Base-by-base conservation (phyloP, 768 basidiomycete genomes). In the Xanthoconium stramineum region DNA sequence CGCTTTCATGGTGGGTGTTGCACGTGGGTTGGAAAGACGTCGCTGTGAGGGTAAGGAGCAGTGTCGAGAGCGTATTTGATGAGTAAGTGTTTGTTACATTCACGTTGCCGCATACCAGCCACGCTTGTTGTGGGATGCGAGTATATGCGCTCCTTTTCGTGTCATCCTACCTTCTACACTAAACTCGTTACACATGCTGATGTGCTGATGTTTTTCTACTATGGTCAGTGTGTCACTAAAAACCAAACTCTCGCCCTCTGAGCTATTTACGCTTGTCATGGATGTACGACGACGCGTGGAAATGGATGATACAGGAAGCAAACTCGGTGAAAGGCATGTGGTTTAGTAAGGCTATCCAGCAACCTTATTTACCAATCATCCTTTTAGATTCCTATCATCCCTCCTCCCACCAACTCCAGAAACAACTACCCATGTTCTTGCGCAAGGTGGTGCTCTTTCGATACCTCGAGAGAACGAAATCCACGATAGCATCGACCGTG, bases 21-120 rank as follows among this genome's bases (percentile, higher is more conserved):
- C 86, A 97, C 66, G 88, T 93, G 5, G 94, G 95, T 0, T 96
- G 94, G 94, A 89, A 87, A 61, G 86, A 88, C 55, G 80, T 98
- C 0, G 84, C 82, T 0, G 83, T 84, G 60, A 76, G 90, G 38
- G 89, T 94, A 0, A 74, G 85, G 61, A 73, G 80, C 35, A 88
- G 82, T 0, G 91, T 94, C 0, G 86, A 91, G 63, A 86, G 87
- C 55, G 91, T 90, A 0, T 91, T 97, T 55, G 86, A 91, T 51
- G 83, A 83, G 94, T 95, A 57, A 61, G 89, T 75, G 14, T 11
- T 29, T 5, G 14, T 53, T 53, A 35, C 33, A 6, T 35, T 35
- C 5, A 12, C 24, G 4, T 4, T 24, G 24, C 24, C 20, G 29
- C 44, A 50, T 32, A 44, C 29, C 19, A 12, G 32, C 24, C n/a